phyloP scores from a whole-genome alignment of 805 yeast genomes.

The Hanseniaspora nectarophila region DNA sequence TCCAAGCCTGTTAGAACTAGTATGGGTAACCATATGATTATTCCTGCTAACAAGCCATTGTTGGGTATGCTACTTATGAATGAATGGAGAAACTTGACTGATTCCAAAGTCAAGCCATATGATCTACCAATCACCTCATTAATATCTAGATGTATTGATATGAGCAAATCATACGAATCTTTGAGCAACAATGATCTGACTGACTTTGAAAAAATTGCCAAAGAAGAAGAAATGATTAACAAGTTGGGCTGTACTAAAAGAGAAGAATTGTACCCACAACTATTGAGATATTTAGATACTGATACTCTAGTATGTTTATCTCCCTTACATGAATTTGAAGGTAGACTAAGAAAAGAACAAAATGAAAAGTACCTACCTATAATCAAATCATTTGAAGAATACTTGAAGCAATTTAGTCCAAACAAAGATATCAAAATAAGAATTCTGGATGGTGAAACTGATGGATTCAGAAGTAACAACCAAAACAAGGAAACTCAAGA shows the following conservation, averaged over 20 bases:
- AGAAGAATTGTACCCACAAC: constrained; percentile 42
- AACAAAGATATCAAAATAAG: constrained; percentile 35
- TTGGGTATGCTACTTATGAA: constrained; percentile 68
- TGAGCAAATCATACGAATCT: constrained; percentile 32
- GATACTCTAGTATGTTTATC: constrained; percentile 85
- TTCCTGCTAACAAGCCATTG: constrained; percentile 48
- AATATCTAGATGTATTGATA: constrained; percentile 75
- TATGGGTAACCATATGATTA: constrained; percentile 52
- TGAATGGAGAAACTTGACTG: constrained; percentile 75
- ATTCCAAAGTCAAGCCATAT: constrained; percentile 58
- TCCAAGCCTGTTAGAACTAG: constrained; percentile 75
- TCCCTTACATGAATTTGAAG: constrained; percentile 70
- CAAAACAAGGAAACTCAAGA: constrained; percentile 51
- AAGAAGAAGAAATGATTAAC: constrained; percentile 38
- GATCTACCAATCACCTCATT: constrained; percentile 79
- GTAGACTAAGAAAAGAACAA: constrained; percentile 68
- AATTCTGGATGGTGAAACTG: constrained; percentile 65
- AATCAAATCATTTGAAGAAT: constrained; percentile 51
- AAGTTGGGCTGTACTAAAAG: constrained; percentile 47
- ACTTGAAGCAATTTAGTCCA: constrained; percentile 32
- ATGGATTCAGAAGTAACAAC: constrained; percentile 69
- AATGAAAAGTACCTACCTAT: constrained; percentile 65
- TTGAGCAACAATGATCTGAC: constrained; percentile 20
- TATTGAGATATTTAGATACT: constrained; percentile 81
- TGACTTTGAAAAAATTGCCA: constrained; percentile 11